Evolutionary conservation across 208 protist genomes (phyloP).

Genomic region (Novymonas esmeraldas): DNA sequence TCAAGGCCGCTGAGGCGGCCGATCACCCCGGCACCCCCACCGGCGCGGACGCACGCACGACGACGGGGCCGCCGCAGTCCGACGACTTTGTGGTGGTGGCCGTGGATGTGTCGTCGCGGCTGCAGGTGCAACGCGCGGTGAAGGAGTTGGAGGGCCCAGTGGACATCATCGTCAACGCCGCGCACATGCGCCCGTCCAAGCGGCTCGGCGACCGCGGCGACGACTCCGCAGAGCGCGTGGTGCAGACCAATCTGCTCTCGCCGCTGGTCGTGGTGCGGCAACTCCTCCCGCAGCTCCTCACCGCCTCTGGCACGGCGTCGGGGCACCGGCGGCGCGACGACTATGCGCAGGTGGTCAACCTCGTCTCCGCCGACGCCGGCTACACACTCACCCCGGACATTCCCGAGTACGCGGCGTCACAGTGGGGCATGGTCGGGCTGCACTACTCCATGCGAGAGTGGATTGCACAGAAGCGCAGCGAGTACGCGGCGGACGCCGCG

Average conservation of each 20-base stretch:
- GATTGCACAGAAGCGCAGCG: constrained; percentile 16
- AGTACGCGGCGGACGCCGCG: not conserved
- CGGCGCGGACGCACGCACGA: not conserved
- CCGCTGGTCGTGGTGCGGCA: constrained; percentile 38
- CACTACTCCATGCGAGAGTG: constrained; percentile 63
- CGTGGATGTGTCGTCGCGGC: constrained; percentile 47
- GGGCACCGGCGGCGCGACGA: constrained; percentile 12
- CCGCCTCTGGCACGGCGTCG: not conserved
- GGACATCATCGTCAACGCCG: constrained; percentile 58
- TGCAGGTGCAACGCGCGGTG: constrained; percentile 49
- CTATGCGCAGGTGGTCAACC: constrained; percentile 40
- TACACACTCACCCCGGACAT: constrained; percentile 23
- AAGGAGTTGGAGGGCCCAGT: constrained; percentile 41
- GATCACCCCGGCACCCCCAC: not conserved
- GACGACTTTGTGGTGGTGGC: constrained; percentile 12
- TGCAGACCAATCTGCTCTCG: constrained; percentile 42
- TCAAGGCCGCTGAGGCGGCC: not conserved
- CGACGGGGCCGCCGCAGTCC: not conserved
- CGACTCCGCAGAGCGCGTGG: constrained; percentile 50
- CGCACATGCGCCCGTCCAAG: constrained; percentile 26
- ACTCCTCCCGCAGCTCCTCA: constrained; percentile 40
- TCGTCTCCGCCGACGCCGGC: constrained; percentile 31
- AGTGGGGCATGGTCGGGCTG: constrained; percentile 53
- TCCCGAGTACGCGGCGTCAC: constrained; percentile 56
- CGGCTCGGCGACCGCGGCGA: constrained; percentile 48